These are phyloP conservation scores for Ilyonectria destructans DNA, from an alignment of 2,329 filamentous ascomycete genomes.

Conservation along the genomic window DNA sequence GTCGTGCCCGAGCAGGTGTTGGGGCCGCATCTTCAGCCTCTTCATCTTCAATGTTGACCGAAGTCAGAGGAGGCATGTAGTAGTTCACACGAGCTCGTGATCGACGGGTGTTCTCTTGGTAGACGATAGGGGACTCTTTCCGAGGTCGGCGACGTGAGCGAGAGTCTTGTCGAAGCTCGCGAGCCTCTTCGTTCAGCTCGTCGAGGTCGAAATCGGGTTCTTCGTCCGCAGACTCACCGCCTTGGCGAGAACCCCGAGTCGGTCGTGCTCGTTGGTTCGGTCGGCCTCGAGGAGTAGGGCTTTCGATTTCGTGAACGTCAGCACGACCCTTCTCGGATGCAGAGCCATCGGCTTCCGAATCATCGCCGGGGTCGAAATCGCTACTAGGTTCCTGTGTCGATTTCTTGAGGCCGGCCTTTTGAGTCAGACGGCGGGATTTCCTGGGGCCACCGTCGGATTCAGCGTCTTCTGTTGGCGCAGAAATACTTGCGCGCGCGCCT, in stretches of 20 bases:
- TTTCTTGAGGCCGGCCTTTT: conserved; percentile 61
- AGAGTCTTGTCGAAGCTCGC: conserved; percentile 73
- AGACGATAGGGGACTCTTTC: conserved; percentile 70
- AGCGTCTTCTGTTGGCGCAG: conserved; percentile 51
- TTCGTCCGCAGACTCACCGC: conserved; percentile 70
- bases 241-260: conserved; percentile 65
- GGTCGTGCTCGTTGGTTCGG: conserved; percentile 60
- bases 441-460: conserved; percentile 53
- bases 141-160: conserved; percentile 67
- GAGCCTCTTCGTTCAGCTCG: conserved; percentile 77
- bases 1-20: conserved; percentile 78
- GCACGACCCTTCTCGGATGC: conserved; percentile 57
- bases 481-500: conserved; percentile 52
- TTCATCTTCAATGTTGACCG: conserved; percentile 79
- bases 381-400: conserved; percentile 71
- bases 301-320: conserved; percentile 63
- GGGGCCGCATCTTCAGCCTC: conserved; percentile 79
- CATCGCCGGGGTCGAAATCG: conserved; percentile 74
- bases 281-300: conserved; percentile 67
- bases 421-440: conserved; percentile 64
- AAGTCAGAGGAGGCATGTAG: conserved; percentile 81
- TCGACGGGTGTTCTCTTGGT: conserved; percentile 70
- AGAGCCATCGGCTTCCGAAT: conserved; percentile 69
- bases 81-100: conserved; percentile 82
- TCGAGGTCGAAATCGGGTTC: conserved; percentile 74